A percentile compares a stretch with the other conserved stretches of the same genome.
Conservation (phyloP, 768 basidiomycete genomes). For the Pleurotus salmoneostramineus region DNA sequence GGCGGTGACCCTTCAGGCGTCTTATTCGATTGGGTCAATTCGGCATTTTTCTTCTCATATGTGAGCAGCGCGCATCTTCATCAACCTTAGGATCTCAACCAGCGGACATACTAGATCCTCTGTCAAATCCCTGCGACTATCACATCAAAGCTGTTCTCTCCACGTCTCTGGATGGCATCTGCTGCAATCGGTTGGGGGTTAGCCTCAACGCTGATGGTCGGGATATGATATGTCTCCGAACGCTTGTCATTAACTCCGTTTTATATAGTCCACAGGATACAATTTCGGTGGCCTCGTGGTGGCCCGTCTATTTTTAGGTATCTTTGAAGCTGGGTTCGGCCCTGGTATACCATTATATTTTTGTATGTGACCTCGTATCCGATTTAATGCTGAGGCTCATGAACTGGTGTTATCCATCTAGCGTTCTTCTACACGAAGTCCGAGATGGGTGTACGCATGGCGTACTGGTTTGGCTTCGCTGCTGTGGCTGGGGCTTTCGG, state of each 20-base stretch:
- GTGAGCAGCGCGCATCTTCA: conserved; percentile 27
- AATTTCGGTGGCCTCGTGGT: conserved; percentile 56
- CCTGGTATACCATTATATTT: conserved; percentile 78
- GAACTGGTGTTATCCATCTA: conserved; percentile 19
- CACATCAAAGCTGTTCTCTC: conserved; percentile 63
- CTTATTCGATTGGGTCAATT: conserved; percentile 77
- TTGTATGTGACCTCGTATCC: too few species aligned
- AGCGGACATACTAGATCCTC: conserved; percentile 52
- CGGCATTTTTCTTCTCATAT: conserved; percentile 78
- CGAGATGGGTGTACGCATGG: conserved; percentile 73
- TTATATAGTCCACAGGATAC: conserved; percentile 51
- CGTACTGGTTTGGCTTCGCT: conserved; percentile 83
- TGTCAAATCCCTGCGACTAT: conserved; percentile 66
- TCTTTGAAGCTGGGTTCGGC: conserved; percentile 78
- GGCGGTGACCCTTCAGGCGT: conserved; percentile 64
- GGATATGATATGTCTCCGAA: conserved; percentile 4
- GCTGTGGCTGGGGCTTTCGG: conserved; percentile 84
- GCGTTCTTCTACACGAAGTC: conserved; percentile 75
- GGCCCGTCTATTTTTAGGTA: conserved; percentile 57
- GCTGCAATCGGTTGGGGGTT: conserved; percentile 73
- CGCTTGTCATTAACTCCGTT: neutral
- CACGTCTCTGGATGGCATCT: conserved; percentile 64
- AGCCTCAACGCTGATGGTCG: conserved; percentile 69
- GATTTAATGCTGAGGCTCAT: conserved; percentile 38
- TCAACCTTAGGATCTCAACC: neutral